Percentiles rank a stretch among this genome's conserved stretches.
Evolutionary conservation across 78 protist species (phyloP).

Genomic region (Diacronema lutheri): DNA sequence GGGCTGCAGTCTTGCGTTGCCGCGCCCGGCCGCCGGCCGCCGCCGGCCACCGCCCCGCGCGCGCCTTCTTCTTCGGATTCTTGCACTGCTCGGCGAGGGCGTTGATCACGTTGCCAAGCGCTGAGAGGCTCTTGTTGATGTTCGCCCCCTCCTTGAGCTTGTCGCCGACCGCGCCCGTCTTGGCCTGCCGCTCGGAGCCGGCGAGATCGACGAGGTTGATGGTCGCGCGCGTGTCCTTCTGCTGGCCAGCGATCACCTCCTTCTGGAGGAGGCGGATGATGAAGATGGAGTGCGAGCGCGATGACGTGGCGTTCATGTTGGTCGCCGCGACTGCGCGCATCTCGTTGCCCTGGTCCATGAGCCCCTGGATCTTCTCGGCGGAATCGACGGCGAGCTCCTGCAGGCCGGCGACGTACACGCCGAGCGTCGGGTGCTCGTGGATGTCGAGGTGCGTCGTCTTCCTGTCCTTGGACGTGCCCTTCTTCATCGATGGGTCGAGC

Average conservation of each 20-base stretch:
- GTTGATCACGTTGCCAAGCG: slow-evolving; percentile 68
- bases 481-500: slow-evolving; percentile 9
- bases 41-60: too few relatives aligned
- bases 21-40: too few relatives aligned
- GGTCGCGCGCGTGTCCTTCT: not conserved
- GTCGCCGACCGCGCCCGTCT: slow-evolving; percentile 57
- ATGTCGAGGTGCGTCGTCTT: slow-evolving; percentile 7
- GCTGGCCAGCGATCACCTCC: not conserved
- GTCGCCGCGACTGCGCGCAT: slow-evolving; percentile 82
- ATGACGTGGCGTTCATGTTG: slow-evolving; percentile 75
- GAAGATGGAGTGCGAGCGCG: slow-evolving; percentile 85
- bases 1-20: too few relatives aligned
- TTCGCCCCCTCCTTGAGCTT: slow-evolving; percentile 52
- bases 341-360: slow-evolving; percentile 58
- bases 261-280: slow-evolving; percentile 50
- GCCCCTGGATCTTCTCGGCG: slow-evolving; percentile 32
- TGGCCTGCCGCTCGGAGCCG: slow-evolving; percentile 58
- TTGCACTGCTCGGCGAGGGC: slow-evolving; percentile 54
- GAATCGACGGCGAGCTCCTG: slow-evolving; percentile 4
- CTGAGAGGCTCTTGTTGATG: slow-evolving; percentile 66
- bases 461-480: not conserved
- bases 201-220: slow-evolving; percentile 73
- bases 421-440: slow-evolving; percentile 40
- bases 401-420: slow-evolving; percentile 33
- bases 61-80: not conserved